Base-by-base conservation (phyloP, 2,329 filamentous ascomycete genomes). In the Fusarium humuli region DNA sequence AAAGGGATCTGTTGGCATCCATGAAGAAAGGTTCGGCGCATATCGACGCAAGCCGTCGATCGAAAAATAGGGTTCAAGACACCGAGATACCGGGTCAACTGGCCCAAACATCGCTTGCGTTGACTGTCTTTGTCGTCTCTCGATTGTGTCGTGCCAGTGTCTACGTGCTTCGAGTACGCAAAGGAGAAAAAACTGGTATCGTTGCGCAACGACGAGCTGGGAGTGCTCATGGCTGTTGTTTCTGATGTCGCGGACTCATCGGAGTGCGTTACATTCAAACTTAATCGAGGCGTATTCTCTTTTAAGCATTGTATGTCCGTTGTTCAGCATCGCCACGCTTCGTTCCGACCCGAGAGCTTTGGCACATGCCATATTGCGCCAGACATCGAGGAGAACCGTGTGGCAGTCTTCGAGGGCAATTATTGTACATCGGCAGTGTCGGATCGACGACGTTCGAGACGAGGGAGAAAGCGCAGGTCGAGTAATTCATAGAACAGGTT, bases 391-490 rank as follows among this genome's bases (percentile, higher is more conserved):
- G 3, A 18, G 18, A n/a, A 37, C n/a, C 16, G 9, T 1, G 16
- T 10, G n/a, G 18, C 5, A 37, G 9, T n/a, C 5, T 4, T n/a
- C 34, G 18, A 37, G 18, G 12, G 6, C 34, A n/a, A 37, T n/a
- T 0, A n/a, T n/a, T 10, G 18, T 12, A 11, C 18, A 7, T 2
- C 18, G 10, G 18, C 4, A 12, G 34, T 37, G 2, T 37, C 12
- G 0, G 2, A 3, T n/a, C 10, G 34, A 37, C 3, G 6, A 7
- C 6, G 14, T 4, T 34, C 16, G 11, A n/a, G 11, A 25, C 30
- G 22, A n/a, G 3, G 11, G 11, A 5, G 11, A 25, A 8, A 11
- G 3, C 10, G 16, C 30, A n/a, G 20, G n/a, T n/a, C n/a, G n/a
- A n/a, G n/a, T n/a, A n/a, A n/a, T n/a, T n/a, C n/a, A n/a, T n/a